These are phyloP conservation scores for Scolecobasidium constrictum DNA, from an alignment of 2,329 filamentous ascomycete genomes.

Conservation along the genomic window DNA sequence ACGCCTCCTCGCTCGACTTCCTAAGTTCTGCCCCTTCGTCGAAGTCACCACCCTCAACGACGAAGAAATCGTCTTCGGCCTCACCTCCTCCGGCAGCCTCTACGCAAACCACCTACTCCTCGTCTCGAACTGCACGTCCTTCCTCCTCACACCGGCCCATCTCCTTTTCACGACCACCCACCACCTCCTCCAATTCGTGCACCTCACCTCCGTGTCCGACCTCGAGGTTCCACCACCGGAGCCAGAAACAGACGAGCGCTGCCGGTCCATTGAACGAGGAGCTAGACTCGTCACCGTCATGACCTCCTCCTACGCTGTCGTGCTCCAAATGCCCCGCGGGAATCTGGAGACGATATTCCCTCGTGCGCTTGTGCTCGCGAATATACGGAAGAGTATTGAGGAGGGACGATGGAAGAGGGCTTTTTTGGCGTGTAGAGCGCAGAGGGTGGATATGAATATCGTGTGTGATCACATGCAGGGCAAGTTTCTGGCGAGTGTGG, in stretches of 20 bases:
- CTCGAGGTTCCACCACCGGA: constrained; percentile 79
- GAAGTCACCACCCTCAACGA: constrained; percentile 26
- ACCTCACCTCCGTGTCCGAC: constrained; percentile 56
- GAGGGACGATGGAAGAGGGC: constrained; percentile 71
- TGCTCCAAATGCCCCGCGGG: constrained; percentile 90
- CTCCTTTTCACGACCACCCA: constrained; percentile 87
- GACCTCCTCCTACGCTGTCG: constrained; percentile 73
- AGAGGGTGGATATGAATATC: constrained; percentile 97
- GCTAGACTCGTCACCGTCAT: constrained; percentile 80
- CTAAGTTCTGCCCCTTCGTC: constrained; percentile 21
- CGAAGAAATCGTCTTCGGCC: constrained; percentile 43
- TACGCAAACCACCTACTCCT: constrained; percentile 67
- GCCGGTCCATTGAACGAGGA: constrained; percentile 82
- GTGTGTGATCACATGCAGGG: constrained; percentile 84
- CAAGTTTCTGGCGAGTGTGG: constrained; percentile 69
- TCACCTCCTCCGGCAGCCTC: constrained; percentile 66
- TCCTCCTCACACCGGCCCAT: constrained; percentile 68
- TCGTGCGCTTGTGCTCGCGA: constrained; percentile 81
- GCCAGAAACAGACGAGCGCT: constrained; percentile 84
- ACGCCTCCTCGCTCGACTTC: neutral
- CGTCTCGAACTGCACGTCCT: constrained; percentile 85
- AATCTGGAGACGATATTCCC: constrained; percentile 95
- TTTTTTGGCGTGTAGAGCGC: constrained; percentile 79
- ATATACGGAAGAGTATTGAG: constrained; percentile 73
- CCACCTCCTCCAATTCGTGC: constrained; percentile 88